Evolutionary conservation across 2,329 filamentous ascomycete genomes (phyloP), one percentile per base, ranked within the genome.

Genomic region (Epichloe gansuensis): DNA sequence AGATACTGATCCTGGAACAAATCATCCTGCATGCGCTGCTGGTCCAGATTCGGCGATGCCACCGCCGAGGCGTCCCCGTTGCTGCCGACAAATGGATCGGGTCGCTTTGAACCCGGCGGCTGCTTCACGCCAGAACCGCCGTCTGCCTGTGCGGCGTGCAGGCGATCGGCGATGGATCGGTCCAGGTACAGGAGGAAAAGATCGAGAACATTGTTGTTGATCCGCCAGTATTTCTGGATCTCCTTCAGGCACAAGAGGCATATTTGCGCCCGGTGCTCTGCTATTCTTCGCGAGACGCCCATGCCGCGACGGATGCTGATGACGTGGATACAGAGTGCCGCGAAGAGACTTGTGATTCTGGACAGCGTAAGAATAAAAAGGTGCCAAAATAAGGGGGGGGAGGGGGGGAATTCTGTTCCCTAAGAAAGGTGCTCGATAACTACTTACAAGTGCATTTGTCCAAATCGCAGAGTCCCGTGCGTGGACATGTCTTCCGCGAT

Each of bases 401-500:
- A 0, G 17, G 17, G 17, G 17, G 17, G 2, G 17, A 21, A 21
- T 21, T 21, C 2, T 21, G 17, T 21, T 21, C 17, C 17, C 17
- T 2, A 21, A 34, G 3, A 47, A 12, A 9, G 8, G n/a, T 31
- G 27, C 27, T 31, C 27, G 23, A 45, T 11, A 17, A 25, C 4
- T 11, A 55, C 64, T 50, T 48, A 67, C 66, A 68, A 45, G 52
- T 70, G 67, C 66, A 70, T 68, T 38, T 69, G 67, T 0, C 64
- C 66, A 39, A 67, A 68, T 3, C 64, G 63, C 8, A 66, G 59
- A 0, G 58, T 65, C 11, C 63, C 61, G 9, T 65, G 58, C 4
- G 65, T 61, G 0, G 64, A 63, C 66, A 69, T 68, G 54, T 70
- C 66, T 34, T 69, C 66, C 6, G 65, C 66, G 25, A 69, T 69